Conservation (phyloP, 108 stramenopile genomes). For the Fragilariopsis cylindrus region DNA sequence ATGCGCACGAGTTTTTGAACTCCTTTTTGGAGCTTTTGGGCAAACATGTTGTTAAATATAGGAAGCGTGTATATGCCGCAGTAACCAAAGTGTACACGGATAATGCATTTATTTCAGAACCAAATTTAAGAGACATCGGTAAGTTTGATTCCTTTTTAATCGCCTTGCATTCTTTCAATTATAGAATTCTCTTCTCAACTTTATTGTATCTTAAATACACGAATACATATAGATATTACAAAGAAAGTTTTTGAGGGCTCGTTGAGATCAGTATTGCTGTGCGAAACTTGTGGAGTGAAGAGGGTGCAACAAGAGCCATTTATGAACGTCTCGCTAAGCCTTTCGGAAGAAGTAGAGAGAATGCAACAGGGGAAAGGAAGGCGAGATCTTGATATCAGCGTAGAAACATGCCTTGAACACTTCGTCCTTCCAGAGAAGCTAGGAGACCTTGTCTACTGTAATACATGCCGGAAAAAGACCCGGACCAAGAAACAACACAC, state of each 20-base stretch:
- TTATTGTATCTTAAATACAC: neutral
- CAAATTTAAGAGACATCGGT: slow-evolving; percentile 7
- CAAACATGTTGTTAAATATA: slow-evolving; percentile 29
- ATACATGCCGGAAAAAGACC: slow-evolving; percentile 58
- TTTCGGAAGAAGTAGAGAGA: slow-evolving; percentile 50
- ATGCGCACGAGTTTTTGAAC: slow-evolving; percentile 90
- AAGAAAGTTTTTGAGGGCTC: slow-evolving; percentile 74
- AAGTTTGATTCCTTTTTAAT: neutral
- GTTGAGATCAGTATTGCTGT: slow-evolving; percentile 69
- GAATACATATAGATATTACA: slow-evolving; percentile 39
- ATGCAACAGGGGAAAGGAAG: slow-evolving; percentile 6
- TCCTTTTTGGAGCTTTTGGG: slow-evolving; percentile 79
- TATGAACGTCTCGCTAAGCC: slow-evolving; percentile 70
- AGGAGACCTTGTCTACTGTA: slow-evolving; percentile 62
- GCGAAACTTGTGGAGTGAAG: slow-evolving; percentile 72
- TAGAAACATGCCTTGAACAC: slow-evolving; percentile 62
- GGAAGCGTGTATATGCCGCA: slow-evolving; percentile 22
- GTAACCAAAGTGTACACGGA: slow-evolving; percentile 21
- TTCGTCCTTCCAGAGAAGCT: slow-evolving; percentile 62
- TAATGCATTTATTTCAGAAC: slow-evolving; percentile 23
- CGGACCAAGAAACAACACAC: slow-evolving; percentile 70
- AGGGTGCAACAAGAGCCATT: slow-evolving; percentile 66
- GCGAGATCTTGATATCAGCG: slow-evolving; percentile 31
- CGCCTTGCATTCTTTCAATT: neutral
- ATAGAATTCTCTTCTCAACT: neutral